Conservation (phyloP, 306 rosid species). For the Begonia peltatifolia region DNA sequence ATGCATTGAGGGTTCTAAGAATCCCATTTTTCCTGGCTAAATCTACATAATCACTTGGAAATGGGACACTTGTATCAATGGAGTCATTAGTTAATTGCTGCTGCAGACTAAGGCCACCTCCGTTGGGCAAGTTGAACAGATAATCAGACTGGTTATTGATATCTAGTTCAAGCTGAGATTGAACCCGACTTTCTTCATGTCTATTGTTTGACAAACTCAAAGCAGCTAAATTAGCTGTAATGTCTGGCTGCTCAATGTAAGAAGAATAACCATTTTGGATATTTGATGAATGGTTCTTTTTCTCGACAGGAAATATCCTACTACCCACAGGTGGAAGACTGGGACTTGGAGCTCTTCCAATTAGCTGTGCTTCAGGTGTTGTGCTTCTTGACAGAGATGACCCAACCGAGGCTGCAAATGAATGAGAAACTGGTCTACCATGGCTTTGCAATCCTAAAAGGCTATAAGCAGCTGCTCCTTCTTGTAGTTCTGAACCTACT, state of each 20-base stretch:
- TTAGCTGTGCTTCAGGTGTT: conserved; percentile 59
- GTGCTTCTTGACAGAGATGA: conserved; percentile 50
- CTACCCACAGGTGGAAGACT: conserved; percentile 51
- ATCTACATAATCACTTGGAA: conserved; percentile 19
- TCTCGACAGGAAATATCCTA: conserved; percentile 37
- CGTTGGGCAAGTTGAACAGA: conserved; percentile 24
- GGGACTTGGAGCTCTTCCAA: conserved; percentile 51
- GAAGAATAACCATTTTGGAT: conserved; percentile 37
- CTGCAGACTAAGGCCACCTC: conserved; percentile 22
- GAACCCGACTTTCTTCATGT: conserved; percentile 37
- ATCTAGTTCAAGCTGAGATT: conserved; percentile 31
- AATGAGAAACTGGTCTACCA: conserved; percentile 27
- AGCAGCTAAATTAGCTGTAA: conserved; percentile 45
- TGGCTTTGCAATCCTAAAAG: conserved; percentile 51
- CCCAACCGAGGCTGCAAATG: conserved; percentile 44
- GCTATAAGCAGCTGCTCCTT: conserved; percentile 36
- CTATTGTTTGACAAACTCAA: conserved; percentile 45
- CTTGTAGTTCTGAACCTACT: conserved; percentile 36
- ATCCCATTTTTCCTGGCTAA: conserved; percentile 41
- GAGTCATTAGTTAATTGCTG: conserved; percentile 16
- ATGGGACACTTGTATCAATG: conserved; percentile 14
- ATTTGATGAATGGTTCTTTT: conserved; percentile 23
- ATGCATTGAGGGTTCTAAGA: conserved; percentile 26
- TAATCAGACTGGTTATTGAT: conserved; percentile 34
- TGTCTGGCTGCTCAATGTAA: conserved; percentile 40